A percentile compares a stretch with the other conserved stretches of the same genome.
phyloP scores from a whole-genome alignment of 148 eudicot species.

The Spergularia marina region DNA sequence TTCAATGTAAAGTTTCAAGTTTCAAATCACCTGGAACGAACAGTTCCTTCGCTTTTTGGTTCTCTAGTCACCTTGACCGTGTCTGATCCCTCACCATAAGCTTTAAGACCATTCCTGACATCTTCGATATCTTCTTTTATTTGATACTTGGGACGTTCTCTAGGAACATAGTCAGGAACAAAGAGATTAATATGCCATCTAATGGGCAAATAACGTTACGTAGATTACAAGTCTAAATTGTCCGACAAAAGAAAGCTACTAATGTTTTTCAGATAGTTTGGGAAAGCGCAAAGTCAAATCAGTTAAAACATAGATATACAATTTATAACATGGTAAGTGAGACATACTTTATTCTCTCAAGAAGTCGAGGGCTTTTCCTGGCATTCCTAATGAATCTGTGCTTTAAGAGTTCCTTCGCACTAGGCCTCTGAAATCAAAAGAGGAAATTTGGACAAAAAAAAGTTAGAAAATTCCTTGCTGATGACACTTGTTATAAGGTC shows the following conservation, averaged over 20 bases:
- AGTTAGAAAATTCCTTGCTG: neutral
- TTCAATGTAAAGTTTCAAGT: conserved; percentile 3
- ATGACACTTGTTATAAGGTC: neutral
- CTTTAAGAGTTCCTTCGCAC: conserved; percentile 92
- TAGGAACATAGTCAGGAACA: conserved; percentile 22
- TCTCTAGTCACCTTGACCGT: conserved; percentile 74
- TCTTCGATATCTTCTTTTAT: conserved; percentile 64
- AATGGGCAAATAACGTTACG: neutral
- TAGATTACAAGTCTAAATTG: neutral
- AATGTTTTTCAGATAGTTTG: neutral
- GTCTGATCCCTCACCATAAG: conserved; percentile 65
- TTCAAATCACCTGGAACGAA: conserved; percentile 61
- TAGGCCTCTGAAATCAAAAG: conserved; percentile 66
- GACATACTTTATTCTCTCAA: conserved; percentile 87
- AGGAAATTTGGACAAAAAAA: conserved; percentile 7
- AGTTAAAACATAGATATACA: too few species aligned
- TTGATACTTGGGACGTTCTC: conserved; percentile 88
- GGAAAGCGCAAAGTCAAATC: neutral
- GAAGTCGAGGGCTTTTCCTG: conserved; percentile 80
- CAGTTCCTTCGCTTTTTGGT: conserved; percentile 54
- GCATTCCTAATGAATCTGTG: conserved; percentile 82
- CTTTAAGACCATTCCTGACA: conserved; percentile 49
- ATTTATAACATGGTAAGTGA: neutral
- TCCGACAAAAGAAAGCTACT: neutral
- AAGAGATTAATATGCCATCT: neutral